phyloP scores from a whole-genome alignment of 1,139 yeast species.

The Geotrichum carabidarum region DNA sequence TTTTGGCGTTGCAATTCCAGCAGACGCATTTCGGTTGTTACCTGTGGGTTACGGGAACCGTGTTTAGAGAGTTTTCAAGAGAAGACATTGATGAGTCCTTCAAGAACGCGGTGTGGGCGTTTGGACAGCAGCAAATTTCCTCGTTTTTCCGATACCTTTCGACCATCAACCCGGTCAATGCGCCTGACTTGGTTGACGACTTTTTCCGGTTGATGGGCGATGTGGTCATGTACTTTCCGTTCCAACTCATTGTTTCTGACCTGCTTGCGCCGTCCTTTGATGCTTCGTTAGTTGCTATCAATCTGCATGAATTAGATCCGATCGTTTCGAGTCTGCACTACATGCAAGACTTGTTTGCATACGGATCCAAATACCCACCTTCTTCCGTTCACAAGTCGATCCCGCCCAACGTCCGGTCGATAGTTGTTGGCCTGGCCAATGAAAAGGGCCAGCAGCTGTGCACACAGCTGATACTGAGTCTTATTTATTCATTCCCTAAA shows the following conservation, averaged over 20 bases:
- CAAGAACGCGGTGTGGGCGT: conserved; percentile 48
- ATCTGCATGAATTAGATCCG: conserved; percentile 66
- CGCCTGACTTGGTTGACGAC: conserved; percentile 80
- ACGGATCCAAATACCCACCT: conserved; percentile 82
- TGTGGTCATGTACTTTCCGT: conserved; percentile 71
- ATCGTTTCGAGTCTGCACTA: conserved; percentile 67
- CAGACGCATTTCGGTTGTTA: conserved; percentile 72
- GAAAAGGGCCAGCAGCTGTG: conserved; percentile 57
- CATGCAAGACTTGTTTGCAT: conserved; percentile 69
- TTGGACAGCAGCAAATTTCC: conserved; percentile 45
- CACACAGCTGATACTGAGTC: conserved; percentile 54
- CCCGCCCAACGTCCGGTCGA: conserved; percentile 50
- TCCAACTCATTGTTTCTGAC: conserved; percentile 53
- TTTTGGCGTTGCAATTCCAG: conserved; percentile 64
- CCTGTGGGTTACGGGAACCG: conserved; percentile 83
- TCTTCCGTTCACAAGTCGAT: conserved; percentile 57
- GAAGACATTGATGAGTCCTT: conserved; percentile 41
- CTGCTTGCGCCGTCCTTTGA: conserved; percentile 56
- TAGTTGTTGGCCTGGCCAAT: conserved; percentile 44
- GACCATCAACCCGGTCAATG: conserved; percentile 38
- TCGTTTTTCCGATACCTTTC: conserved; percentile 41
- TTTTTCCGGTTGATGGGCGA: conserved; percentile 82
- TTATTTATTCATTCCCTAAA: conserved; percentile 64
- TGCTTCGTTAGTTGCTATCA: conserved; percentile 54
- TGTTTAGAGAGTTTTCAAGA: conserved; percentile 71